A percentile compares a stretch with the other conserved stretches of the same genome.
Conservation (phyloP, 768 basidiomycete genomes). For the Mrakia hoshinonis region DNA sequence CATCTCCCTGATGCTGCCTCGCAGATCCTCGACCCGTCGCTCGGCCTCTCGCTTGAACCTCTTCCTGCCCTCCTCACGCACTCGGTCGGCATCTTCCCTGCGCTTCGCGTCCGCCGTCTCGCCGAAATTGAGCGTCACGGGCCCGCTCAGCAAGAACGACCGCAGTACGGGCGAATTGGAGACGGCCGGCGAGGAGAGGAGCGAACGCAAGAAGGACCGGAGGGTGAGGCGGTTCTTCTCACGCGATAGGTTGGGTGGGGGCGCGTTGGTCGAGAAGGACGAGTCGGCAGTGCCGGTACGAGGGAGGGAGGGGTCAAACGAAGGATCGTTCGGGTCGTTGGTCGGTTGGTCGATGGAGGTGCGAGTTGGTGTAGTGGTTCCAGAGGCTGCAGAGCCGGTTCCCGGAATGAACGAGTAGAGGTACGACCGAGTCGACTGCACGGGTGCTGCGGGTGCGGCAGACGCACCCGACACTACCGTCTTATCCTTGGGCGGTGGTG, state of each 20-base stretch:
- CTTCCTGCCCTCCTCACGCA: constrained; percentile 77
- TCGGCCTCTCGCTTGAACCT: constrained; percentile 81
- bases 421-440: constrained; percentile 27
- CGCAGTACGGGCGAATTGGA: constrained; percentile 75
- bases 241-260: constrained; percentile 45
- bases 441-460: constrained; percentile 8
- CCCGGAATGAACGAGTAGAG: constrained; percentile 28
- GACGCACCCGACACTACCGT: constrained; percentile 54
- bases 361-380: constrained; percentile 4
- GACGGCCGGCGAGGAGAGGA: constrained; percentile 63
- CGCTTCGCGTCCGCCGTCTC: constrained; percentile 69
- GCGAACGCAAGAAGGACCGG: constrained; percentile 76
- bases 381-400: constrained; percentile 8
- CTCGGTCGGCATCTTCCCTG: constrained; percentile 78
- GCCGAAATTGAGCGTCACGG: constrained; percentile 57
- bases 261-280: background rate
- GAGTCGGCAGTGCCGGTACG: constrained; percentile 27
- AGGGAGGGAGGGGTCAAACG: constrained; percentile 13
- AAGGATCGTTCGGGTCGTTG: background rate
- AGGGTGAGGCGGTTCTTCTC: constrained; percentile 95
- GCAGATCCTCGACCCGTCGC: constrained; percentile 69
- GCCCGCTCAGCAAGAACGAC: constrained; percentile 72
- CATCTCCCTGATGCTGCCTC: constrained; percentile 73
- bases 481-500: constrained; percentile 79
- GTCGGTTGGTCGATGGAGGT: background rate